Conservation (phyloP, 495 filamentous ascomycete species). For the Ramalina intermedia region DNA sequence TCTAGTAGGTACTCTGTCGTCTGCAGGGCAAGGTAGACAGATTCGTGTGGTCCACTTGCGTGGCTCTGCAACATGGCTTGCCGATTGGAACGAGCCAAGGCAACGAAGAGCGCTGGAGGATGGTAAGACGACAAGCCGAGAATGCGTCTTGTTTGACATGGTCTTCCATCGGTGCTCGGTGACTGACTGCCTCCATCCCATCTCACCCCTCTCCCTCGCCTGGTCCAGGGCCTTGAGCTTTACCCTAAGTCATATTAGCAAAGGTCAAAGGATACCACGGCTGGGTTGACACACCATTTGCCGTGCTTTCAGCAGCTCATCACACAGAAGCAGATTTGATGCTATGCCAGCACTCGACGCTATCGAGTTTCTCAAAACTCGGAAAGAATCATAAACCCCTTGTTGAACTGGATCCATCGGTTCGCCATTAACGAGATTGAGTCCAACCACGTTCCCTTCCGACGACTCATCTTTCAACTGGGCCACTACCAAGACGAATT, state of each 20-base stretch:
- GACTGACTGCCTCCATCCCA: no score
- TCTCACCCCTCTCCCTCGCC: slow-evolving; percentile 15
- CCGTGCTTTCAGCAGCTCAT: slow-evolving; percentile 92
- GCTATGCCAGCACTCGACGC: slow-evolving; percentile 92
- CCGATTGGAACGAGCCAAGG: no score
- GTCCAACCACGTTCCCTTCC: slow-evolving; percentile 73
- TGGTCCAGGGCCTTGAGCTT: slow-evolving; percentile 17
- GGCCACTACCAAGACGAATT: slow-evolving; percentile 41
- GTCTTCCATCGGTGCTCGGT: no score
- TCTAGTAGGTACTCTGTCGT: no score
- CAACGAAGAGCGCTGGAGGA: no score
- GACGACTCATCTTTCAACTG: slow-evolving; percentile 69
- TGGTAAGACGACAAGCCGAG: no score
- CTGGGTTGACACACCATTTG: slow-evolving; percentile 53
- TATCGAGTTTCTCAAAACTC: slow-evolving; percentile 83
- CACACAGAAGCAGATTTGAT: slow-evolving; percentile 85
- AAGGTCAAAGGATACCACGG: background rate
- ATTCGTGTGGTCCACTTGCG: no score
- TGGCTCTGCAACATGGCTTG: no score
- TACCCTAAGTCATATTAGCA: slow-evolving; percentile 9
- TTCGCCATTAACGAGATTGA: slow-evolving; percentile 73
- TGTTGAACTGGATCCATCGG: slow-evolving; percentile 92
- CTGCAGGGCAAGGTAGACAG: no score
- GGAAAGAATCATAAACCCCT: slow-evolving; percentile 92
- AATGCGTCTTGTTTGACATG: no score